Conservation (phyloP, 176 grass and related monocot genomes). For the Oropetium thomaeum region DNA sequence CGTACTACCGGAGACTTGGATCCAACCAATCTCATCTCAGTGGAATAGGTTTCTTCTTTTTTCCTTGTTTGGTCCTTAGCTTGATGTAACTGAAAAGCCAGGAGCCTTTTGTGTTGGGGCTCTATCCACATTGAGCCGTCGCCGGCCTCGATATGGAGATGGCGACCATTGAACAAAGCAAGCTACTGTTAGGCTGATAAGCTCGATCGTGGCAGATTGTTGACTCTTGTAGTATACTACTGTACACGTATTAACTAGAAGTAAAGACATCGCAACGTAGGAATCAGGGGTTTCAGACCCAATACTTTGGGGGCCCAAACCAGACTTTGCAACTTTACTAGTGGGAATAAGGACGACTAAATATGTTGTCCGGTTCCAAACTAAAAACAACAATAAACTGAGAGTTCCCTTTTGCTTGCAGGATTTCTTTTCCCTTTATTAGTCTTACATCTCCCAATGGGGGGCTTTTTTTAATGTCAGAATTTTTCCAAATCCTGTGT, state of each 20-base stretch:
- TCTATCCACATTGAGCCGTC: conserved; percentile 10
- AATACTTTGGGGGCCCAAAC: no score
- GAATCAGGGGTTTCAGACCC: no score
- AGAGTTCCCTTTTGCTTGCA: no score
- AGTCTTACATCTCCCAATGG: no score
- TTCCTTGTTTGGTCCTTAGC: not conserved
- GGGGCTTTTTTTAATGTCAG: no score
- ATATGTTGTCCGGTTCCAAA: not conserved
- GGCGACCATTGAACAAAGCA: not conserved
- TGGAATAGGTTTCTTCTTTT: not conserved
- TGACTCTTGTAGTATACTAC: no score
- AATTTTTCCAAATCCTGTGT: no score
- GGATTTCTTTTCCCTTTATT: no score
- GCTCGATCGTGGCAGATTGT: not conserved
- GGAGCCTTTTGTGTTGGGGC: not conserved
- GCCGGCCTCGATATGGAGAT: not conserved
- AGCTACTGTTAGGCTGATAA: not conserved
- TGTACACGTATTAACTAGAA: not conserved
- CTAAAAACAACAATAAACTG: not conserved
- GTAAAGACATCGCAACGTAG: not conserved
- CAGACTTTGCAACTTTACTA: not conserved
- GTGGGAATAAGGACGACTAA: not conserved
- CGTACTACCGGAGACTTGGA: not conserved
- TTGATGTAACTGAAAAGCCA: conserved; percentile 5
- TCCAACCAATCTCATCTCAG: not conserved